Conservation (phyloP, 2,329 filamentous ascomycete genomes). For the Byssoonygena ceratinophila region DNA sequence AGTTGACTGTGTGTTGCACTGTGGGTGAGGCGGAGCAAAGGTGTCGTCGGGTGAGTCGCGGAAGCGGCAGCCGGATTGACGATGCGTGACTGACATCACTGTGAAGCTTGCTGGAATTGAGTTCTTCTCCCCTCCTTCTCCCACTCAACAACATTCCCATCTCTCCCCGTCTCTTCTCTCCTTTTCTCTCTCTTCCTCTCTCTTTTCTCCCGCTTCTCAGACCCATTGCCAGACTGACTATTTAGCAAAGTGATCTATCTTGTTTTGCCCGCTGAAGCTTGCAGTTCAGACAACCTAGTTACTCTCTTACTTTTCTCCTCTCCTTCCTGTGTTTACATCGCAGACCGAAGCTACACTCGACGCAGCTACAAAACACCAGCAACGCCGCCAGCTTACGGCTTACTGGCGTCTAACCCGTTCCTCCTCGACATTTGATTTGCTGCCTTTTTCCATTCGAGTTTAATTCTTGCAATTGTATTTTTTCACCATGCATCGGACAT, state of each 20-base stretch:
- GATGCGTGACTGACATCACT: constrained; percentile 10
- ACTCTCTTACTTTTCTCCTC: not conserved
- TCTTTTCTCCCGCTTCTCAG: not conserved
- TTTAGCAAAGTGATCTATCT: constrained; percentile 9
- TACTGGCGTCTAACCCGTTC: not conserved
- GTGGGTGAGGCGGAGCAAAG: not conserved
- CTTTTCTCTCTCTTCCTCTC: not conserved
- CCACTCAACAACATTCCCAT: not conserved
- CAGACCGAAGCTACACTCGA: not conserved
- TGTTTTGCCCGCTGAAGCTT: constrained; percentile 7
- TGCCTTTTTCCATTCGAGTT: not conserved
- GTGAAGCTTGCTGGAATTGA: constrained; percentile 8
- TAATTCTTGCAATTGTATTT: not conserved
- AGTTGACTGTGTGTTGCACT: not conserved
- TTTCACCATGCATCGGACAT: constrained; percentile 81
- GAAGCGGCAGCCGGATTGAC: not conserved
- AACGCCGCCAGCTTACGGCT: not conserved
- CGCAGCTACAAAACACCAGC: not conserved
- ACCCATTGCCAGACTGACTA: not conserved
- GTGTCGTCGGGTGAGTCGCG: not conserved
- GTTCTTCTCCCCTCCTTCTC: not conserved
- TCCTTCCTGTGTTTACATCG: not conserved
- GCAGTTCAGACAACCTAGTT: not conserved
- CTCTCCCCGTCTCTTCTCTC: not conserved
- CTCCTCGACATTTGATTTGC: not conserved